These are phyloP conservation scores for Xylaria flabelliformis DNA, from an alignment of 495 filamentous ascomycete genomes.

Conservation along the genomic window DNA sequence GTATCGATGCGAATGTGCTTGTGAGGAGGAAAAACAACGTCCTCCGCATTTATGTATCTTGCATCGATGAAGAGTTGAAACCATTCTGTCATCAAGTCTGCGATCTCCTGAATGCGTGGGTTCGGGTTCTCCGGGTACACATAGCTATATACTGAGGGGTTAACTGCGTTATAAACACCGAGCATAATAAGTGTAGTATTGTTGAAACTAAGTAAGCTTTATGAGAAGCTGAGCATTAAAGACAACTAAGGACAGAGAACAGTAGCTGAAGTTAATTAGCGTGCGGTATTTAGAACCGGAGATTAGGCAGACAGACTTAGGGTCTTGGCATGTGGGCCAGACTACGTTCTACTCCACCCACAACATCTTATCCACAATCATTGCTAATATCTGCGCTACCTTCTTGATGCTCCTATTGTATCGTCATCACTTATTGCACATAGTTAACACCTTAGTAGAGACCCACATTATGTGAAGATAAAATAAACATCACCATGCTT, in stretches of 20 bases:
- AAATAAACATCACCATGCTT: no score
- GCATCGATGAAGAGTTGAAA: constrained; percentile 8
- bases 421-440: no score
- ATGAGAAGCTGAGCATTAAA: background rate
- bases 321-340: no score
- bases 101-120: constrained; percentile 10
- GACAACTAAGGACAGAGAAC: background rate
- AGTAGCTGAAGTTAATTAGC: background rate
- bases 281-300: background rate
- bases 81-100: constrained; percentile 5
- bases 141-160: background rate
- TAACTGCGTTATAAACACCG: background rate
- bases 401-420: no score
- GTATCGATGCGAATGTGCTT: constrained; percentile 13
- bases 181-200: background rate
- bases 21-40: constrained; percentile 2
- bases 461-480: no score
- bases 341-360: no score
- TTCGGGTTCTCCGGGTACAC: constrained; percentile 20
- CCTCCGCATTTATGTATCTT: constrained; percentile 13
- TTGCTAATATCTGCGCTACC: no score
- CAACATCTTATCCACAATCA: no score
- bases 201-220: background rate
- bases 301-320: background rate
- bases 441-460: no score